A percentile compares a stretch with the other conserved stretches of the same genome.
These are phyloP conservation scores for Suillus spraguei DNA, from an alignment of 768 basidiomycete genomes.

Conservation along the genomic window DNA sequence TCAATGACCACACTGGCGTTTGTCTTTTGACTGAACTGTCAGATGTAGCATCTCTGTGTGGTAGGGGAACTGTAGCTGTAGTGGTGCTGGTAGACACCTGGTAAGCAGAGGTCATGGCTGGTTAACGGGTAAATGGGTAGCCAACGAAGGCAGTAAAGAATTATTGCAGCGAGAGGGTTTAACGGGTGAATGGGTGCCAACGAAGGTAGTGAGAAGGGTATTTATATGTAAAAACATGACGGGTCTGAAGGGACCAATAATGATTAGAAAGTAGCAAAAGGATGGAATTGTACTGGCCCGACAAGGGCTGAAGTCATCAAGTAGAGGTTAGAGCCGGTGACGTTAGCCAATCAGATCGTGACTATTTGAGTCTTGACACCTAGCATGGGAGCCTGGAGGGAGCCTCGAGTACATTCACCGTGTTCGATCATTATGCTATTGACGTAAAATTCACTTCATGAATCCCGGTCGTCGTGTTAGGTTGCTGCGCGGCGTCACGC, in stretches of 20 bases:
- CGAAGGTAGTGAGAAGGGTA: too few species aligned
- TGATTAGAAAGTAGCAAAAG: neutral
- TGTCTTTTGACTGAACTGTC: conserved; percentile 34
- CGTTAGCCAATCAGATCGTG: neutral
- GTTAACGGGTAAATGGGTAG: neutral
- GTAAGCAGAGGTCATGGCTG: neutral
- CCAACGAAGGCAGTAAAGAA: neutral
- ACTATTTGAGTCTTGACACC: conserved; percentile 4
- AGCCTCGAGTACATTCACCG: neutral
- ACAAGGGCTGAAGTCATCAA: neutral
- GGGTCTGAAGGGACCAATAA: neutral
- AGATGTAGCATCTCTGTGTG: conserved; percentile 14
- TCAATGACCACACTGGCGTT: conserved; percentile 68
- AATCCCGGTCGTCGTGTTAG: too few species aligned
- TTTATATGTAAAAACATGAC: neutral
- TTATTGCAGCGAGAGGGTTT: neutral
- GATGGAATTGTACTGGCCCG: neutral
- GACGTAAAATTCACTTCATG: too few species aligned
- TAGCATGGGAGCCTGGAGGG: neutral
- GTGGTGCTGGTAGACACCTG: neutral
- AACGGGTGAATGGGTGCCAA: too few species aligned
- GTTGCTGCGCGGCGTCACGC: too few species aligned
- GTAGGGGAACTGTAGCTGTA: conserved; percentile 22
- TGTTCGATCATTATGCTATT: neutral
- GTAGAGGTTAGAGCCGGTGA: neutral